Conservation (phyloP, 2,329 filamentous ascomycete genomes). For the Bisporella sp. region DNA sequence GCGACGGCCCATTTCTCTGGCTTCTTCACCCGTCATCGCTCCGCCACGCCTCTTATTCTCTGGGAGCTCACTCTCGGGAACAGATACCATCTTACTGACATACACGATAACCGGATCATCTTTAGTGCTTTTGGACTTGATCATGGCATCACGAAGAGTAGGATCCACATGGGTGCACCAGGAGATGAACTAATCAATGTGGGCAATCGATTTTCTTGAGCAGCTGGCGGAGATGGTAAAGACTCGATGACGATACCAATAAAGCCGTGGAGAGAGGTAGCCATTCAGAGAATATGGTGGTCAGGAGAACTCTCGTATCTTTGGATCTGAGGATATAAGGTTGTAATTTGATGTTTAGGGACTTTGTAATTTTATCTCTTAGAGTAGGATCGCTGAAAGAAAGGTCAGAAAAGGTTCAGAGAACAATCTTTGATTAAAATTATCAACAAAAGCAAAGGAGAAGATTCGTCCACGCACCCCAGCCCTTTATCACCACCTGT, state of each 20-base stretch:
- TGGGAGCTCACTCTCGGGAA: constrained; percentile 86
- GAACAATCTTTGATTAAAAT: constrained; percentile 12
- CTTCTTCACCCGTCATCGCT: constrained; percentile 80
- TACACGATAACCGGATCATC: constrained; percentile 83
- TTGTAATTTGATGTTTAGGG: constrained; percentile 74
- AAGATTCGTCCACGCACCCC: constrained; percentile 52
- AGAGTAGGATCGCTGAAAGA: constrained; percentile 60
- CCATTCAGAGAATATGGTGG: constrained; percentile 83
- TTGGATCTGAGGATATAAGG: constrained; percentile 78
- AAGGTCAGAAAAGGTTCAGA: constrained; percentile 22
- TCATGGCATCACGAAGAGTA: constrained; percentile 71
- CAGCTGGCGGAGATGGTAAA: constrained; percentile 72
- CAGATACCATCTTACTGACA: constrained; percentile 96
- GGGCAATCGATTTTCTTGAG: constrained; percentile 75
- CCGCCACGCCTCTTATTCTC: constrained; percentile 70
- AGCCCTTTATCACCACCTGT: constrained; percentile 75
- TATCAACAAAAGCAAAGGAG: constrained; percentile 22
- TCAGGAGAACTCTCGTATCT: constrained; percentile 78
- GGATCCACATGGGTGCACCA: constrained; percentile 65
- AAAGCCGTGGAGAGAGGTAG: constrained; percentile 87
- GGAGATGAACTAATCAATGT: constrained; percentile 74
- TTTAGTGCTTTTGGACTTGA: constrained; percentile 63
- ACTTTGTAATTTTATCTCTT: constrained; percentile 92
- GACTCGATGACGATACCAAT: constrained; percentile 92
- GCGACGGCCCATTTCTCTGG: constrained; percentile 75